phyloP scores from a whole-genome alignment of 805 yeast genomes.

The Clavispora carvajalis region DNA sequence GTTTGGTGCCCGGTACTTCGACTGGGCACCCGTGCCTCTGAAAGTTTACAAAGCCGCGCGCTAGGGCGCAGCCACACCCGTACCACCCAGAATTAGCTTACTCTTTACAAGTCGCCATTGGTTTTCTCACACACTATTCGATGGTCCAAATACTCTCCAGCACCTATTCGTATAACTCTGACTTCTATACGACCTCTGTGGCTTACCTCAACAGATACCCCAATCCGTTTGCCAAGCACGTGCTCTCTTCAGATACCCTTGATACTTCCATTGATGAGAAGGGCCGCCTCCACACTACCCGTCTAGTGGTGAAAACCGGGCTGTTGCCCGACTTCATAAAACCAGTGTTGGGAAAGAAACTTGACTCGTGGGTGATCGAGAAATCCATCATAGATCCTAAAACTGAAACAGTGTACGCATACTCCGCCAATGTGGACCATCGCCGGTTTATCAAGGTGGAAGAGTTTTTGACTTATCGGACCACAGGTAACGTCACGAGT shows the following conservation, averaged over 20 bases:
- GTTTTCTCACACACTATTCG: neutral
- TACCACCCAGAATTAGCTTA: neutral
- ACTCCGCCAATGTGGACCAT: slow-evolving; percentile 82
- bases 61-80: neutral
- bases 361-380: slow-evolving; percentile 80
- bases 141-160: slow-evolving; percentile 65
- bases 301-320: slow-evolving; percentile 74
- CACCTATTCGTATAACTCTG: slow-evolving; percentile 53
- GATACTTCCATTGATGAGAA: slow-evolving; percentile 51
- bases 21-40: too few species aligned
- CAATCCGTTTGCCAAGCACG: slow-evolving; percentile 83
- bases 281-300: slow-evolving; percentile 66
- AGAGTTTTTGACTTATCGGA: slow-evolving; percentile 59
- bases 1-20: too few species aligned
- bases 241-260: slow-evolving; percentile 74
- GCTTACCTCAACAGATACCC: slow-evolving; percentile 64
- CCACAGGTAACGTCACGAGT: slow-evolving; percentile 27
- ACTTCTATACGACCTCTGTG: slow-evolving; percentile 66
- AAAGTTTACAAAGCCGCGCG: too few species aligned
- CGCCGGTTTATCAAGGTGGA: slow-evolving; percentile 71
- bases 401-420: slow-evolving; percentile 51
- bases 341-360: slow-evolving; percentile 60
- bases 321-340: slow-evolving; percentile 73
- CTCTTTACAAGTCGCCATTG: neutral
- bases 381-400: slow-evolving; percentile 66